A percentile compares a stretch with the other conserved stretches of the same genome.
Evolutionary conservation across 352 stramenopile species (phyloP).

Genomic region (Phytophthora boehmeriae): DNA sequence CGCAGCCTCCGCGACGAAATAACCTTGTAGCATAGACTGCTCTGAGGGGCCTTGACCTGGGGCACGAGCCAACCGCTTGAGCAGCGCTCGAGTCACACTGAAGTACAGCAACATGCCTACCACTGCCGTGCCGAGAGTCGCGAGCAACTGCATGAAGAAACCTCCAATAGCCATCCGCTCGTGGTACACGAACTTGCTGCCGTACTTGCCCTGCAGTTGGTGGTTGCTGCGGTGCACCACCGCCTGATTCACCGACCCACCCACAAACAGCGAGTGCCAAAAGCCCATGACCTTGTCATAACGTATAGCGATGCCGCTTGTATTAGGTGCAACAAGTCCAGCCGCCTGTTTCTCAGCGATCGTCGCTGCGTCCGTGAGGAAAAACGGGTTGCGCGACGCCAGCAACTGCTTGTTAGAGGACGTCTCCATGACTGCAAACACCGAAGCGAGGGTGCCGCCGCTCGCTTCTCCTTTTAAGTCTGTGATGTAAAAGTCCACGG

Average conservation of each 20-base stretch:
- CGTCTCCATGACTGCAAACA: conserved; percentile 67
- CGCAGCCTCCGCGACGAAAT: conserved; percentile 58
- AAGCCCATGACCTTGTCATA: conserved; percentile 74
- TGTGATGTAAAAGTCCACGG: conserved; percentile 57
- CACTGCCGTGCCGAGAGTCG: conserved; percentile 44
- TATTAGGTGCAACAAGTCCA: conserved; percentile 46
- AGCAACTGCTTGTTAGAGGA: conserved; percentile 45
- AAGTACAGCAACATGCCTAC: conserved; percentile 62
- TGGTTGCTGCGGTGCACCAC: conserved; percentile 81
- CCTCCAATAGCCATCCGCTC: conserved; percentile 62
- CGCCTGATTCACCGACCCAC: conserved; percentile 78
- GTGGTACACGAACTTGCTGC: conserved; percentile 64
- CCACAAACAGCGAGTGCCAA: conserved; percentile 81
- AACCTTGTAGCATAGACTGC: conserved; percentile 79
- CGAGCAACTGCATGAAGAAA: conserved; percentile 48
- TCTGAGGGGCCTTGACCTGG: conserved; percentile 85
- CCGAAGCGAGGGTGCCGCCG: conserved; percentile 61
- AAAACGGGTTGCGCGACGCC: conserved; percentile 54
- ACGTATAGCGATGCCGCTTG: conserved; percentile 38
- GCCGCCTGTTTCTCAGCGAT: conserved; percentile 37
- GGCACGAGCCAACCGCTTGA: conserved; percentile 71
- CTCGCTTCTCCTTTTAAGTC: conserved; percentile 58
- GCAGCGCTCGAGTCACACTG: conserved; percentile 57
- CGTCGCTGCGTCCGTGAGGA: conserved; percentile 58
- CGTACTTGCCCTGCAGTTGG: conserved; percentile 61